These are phyloP conservation scores for Chlamydomonas incerta DNA, from an alignment of 139 green algal genomes.

Conservation along the genomic window DNA sequence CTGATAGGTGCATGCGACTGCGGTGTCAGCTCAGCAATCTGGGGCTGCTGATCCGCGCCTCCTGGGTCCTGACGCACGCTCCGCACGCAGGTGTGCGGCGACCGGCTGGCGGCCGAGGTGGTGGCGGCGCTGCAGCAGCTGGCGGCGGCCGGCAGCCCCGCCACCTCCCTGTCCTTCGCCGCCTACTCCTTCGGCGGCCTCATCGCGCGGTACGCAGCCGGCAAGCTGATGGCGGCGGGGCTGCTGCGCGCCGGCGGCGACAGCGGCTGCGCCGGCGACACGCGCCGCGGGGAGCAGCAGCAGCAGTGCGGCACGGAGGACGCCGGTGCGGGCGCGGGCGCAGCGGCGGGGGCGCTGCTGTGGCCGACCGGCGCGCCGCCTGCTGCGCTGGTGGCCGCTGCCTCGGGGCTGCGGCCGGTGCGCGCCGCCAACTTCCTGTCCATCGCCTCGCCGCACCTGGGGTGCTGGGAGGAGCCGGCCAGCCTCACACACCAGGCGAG, in stretches of 20 bases:
- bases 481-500: constrained; percentile 22
- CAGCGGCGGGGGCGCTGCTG: no score
- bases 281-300: no score
- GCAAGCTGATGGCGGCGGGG: constrained; percentile 45
- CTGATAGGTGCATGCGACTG: no score
- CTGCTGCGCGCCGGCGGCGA: no score
- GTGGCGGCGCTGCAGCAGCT: constrained; percentile 5
- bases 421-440: constrained; percentile 38
- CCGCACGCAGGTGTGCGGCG: constrained; percentile 28
- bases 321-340: no score
- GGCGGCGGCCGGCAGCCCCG: neutral
- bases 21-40: no score
- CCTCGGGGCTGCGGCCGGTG: no score
- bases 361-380: no score
- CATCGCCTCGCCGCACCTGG: constrained; percentile 45
- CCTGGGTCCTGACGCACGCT: no score
- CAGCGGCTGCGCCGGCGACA: no score
- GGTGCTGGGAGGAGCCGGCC: constrained; percentile 35
- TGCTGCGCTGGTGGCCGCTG: neutral
- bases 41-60: no score
- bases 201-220: constrained; percentile 44
- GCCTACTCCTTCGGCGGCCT: constrained; percentile 48
- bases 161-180: constrained; percentile 41
- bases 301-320: no score
- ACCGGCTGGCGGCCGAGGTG: constrained; percentile 42